A percentile compares a stretch with the other conserved stretches of the same genome.
Conservation (phyloP, 2,329 filamentous ascomycete genomes). For the Ceratocystis colombiana region DNA sequence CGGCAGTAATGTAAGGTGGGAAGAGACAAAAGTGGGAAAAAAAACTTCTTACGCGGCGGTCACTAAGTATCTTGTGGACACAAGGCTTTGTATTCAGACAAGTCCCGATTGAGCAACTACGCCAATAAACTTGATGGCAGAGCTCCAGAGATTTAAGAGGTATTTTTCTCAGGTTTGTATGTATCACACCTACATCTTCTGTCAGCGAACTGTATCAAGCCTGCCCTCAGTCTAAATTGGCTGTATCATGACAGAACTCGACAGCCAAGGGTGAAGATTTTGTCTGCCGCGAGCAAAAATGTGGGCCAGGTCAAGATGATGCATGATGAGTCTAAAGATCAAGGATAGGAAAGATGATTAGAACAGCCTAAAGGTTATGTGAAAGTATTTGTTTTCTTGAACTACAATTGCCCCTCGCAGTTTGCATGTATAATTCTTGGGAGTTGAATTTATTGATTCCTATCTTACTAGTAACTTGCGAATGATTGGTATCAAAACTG, state of each 20-base stretch:
- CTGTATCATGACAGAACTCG: background rate
- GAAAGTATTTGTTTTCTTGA: background rate
- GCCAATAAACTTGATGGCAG: background rate
- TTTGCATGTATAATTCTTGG: too few species aligned
- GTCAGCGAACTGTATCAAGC: background rate
- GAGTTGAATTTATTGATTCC: too few species aligned
- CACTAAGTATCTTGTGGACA: conserved; percentile 12
- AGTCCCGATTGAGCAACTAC: conserved; percentile 2
- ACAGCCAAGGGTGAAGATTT: background rate
- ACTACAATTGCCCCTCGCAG: too few species aligned
- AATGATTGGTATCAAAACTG: too few species aligned
- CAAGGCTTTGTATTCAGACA: background rate
- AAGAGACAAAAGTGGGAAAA: conserved; percentile 9
- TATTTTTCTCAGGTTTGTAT: background rate
- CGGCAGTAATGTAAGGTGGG: background rate
- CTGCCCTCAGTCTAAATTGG: background rate
- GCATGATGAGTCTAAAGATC: background rate
- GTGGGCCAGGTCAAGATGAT: background rate
- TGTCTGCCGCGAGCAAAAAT: background rate
- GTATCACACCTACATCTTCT: background rate
- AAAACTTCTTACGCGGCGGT: conserved; percentile 9
- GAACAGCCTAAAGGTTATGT: background rate
- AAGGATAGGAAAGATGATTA: background rate
- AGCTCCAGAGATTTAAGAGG: background rate
- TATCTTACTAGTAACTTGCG: too few species aligned